phyloP scores from a whole-genome alignment of 2,329 filamentous ascomycete genomes.

The Xylariales sp. region DNA sequence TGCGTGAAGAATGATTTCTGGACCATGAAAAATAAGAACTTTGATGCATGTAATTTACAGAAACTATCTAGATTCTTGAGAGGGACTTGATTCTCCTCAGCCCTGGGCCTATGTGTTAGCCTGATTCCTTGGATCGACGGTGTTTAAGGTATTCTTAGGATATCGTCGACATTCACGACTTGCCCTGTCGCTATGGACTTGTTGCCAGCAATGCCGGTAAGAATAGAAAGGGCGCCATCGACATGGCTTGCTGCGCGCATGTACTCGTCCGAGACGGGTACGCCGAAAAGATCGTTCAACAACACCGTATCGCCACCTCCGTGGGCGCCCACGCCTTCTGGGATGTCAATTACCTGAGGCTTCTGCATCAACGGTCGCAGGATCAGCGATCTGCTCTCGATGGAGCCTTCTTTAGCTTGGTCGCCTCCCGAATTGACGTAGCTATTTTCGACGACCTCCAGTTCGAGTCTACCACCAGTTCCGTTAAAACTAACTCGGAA shows the following conservation, averaged over 20 bases:
- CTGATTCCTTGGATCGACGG: no score
- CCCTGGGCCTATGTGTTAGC: no score
- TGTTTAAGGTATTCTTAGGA: no score
- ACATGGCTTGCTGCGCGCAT: conserved; percentile 53
- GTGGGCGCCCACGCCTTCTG: conserved; percentile 49
- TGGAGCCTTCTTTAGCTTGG: conserved; percentile 47
- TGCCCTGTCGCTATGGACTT: conserved; percentile 52
- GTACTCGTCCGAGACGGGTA: conserved; percentile 44
- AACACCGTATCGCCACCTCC: conserved; percentile 56
- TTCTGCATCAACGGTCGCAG: conserved; percentile 53
- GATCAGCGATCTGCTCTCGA: conserved; percentile 44
- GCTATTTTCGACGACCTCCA: conserved; percentile 58
- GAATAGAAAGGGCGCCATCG: conserved; percentile 54
- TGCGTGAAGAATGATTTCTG: no score
- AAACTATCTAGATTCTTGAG: no score
- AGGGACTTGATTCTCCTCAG: no score
- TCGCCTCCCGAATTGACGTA: conserved; percentile 59
- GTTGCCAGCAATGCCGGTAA: conserved; percentile 58
- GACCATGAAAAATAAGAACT: no score
- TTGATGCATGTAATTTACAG: no score
- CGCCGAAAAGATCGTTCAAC: conserved; percentile 54
- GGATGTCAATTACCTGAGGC: conserved; percentile 49
- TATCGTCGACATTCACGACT: conserved; percentile 51
- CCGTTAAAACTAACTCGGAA: conserved; percentile 56
- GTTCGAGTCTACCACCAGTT: conserved; percentile 52